phyloP scores from a whole-genome alignment of 768 basidiomycete genomes.

The Tulasnella sp. region DNA sequence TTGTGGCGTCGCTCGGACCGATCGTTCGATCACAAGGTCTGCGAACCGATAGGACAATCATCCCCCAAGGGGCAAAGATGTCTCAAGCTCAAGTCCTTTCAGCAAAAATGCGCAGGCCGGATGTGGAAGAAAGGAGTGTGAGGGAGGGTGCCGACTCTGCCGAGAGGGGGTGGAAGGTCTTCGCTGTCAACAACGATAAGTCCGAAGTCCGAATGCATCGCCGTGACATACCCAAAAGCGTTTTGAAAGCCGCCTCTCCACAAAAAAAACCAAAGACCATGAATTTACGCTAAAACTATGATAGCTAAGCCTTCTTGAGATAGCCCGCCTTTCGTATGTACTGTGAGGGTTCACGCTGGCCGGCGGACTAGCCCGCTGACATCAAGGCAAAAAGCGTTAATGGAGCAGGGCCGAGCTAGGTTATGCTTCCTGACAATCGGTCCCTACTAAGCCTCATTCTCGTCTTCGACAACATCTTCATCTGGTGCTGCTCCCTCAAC shows the following conservation, averaged over 20 bases:
- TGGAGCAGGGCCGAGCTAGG: no score
- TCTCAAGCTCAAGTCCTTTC: neutral
- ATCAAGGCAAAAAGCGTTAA: neutral
- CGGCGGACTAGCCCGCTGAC: no score
- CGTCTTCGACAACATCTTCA: neutral
- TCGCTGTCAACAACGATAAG: neutral
- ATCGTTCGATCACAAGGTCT: neutral
- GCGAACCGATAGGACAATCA: neutral
- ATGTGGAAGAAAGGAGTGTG: neutral
- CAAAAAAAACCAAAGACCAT: no score
- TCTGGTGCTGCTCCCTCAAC: neutral
- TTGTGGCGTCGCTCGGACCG: neutral
- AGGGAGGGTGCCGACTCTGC: neutral
- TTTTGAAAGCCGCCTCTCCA: neutral
- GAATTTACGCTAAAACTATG: no score
- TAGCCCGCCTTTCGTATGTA: neutral
- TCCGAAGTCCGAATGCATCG: neutral
- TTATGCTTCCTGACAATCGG: neutral
- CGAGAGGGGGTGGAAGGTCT: neutral
- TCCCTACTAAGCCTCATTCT: neutral
- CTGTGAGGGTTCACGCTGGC: no score
- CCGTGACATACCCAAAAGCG: neutral
- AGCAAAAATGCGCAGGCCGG: neutral
- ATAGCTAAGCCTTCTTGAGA: neutral
- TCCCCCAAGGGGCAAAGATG: neutral